Percentiles rank a stretch among this genome's conserved stretches.
phyloP scores from a whole-genome alignment of 768 basidiomycete genomes.

The Boletus pseudopeckii region DNA sequence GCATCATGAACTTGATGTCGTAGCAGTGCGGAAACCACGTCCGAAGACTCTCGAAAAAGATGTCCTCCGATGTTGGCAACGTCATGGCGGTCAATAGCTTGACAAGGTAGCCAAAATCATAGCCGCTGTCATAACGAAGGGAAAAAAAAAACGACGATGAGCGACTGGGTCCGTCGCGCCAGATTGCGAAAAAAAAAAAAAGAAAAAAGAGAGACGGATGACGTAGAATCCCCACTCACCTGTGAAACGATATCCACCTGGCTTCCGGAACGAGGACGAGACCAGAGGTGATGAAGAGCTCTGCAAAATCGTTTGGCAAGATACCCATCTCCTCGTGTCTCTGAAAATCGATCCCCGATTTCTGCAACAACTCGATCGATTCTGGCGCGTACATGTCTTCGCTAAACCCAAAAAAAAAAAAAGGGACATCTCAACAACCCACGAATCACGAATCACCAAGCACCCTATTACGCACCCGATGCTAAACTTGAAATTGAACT shows the following conservation, averaged over 20 bases:
- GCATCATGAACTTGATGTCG: slow-evolving; percentile 97
- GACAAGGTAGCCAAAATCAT: slow-evolving; percentile 98
- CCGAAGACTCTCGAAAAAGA: slow-evolving; percentile 81
- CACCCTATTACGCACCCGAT: slow-evolving; percentile 57
- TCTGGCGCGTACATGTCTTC: slow-evolving; percentile 99
- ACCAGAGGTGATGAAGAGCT: slow-evolving; percentile 94
- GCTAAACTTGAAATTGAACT: slow-evolving; percentile 97
- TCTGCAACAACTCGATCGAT: slow-evolving; percentile 89
- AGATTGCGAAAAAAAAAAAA: background rate
- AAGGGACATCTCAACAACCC: background rate
- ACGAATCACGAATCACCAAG: background rate
- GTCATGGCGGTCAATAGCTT: slow-evolving; percentile 86
- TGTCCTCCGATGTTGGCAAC: slow-evolving; percentile 83
- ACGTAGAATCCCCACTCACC: slow-evolving; percentile 49
- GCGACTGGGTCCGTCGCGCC: background rate
- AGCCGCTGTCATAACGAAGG: slow-evolving; percentile 59
- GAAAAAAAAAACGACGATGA: background rate
- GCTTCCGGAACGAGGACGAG: slow-evolving; percentile 85
- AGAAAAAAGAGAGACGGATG: background rate
- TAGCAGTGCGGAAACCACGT: slow-evolving; percentile 97
- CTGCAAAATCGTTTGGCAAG: slow-evolving; percentile 89
- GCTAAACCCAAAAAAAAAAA: slow-evolving; percentile 43
- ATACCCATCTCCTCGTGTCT: slow-evolving; percentile 93
- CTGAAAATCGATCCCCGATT: slow-evolving; percentile 94
- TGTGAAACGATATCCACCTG: slow-evolving; percentile 97